Conservation (phyloP, 2,329 filamentous ascomycete genomes). For the Aureobasidium mangrovei region DNA sequence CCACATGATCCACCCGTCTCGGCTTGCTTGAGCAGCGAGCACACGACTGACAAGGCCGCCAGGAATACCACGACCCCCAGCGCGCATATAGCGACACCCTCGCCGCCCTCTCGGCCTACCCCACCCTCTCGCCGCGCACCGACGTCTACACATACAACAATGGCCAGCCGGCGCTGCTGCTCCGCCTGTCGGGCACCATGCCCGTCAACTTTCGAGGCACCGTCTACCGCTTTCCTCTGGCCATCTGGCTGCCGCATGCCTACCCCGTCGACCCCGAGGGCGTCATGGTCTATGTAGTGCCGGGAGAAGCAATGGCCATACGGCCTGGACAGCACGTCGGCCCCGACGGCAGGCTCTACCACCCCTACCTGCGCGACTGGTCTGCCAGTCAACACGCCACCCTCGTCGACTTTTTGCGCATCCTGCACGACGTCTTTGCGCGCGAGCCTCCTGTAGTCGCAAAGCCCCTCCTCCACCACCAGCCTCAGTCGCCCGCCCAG, state of each 20-base stretch:
- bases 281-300: conserved; percentile 81
- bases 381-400: conserved; percentile 81
- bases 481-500: conserved; percentile 42
- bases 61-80: conserved; percentile 93
- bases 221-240: conserved; percentile 83
- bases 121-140: conserved; percentile 73
- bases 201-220: conserved; percentile 86
- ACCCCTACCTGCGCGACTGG: conserved; percentile 92
- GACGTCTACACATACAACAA: conserved; percentile 94
- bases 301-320: conserved; percentile 79
- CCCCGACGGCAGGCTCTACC: conserved; percentile 85
- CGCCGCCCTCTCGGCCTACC: conserved; percentile 67
- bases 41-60: conserved; percentile 26
- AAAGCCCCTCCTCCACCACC: conserved; percentile 43
- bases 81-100: conserved; percentile 88
- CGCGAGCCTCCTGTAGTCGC: conserved; percentile 90
- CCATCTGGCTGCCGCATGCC: conserved; percentile 84
- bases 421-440: conserved; percentile 79
- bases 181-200: conserved; percentile 78
- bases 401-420: conserved; percentile 70
- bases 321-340: conserved; percentile 92
- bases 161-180: conserved; percentile 74
- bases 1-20: neutral
- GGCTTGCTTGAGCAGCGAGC: neutral
- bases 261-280: conserved; percentile 79